Evolutionary conservation across 139 green algal species (phyloP), one percentile per base, ranked within the genome.

Genomic region (Edaphochlamys debaryana): DNA sequence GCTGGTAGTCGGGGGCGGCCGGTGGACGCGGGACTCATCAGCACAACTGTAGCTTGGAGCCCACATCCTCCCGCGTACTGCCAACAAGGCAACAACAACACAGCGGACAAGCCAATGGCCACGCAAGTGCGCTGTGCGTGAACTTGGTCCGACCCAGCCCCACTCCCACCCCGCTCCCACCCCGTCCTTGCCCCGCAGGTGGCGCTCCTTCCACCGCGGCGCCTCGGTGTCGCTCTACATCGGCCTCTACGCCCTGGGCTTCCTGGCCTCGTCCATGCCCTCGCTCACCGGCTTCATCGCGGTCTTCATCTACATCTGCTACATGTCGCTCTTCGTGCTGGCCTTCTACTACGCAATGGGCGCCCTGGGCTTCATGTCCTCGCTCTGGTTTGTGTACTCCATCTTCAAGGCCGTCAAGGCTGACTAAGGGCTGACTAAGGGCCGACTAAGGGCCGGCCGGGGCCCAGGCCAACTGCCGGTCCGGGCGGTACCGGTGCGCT

Each of bases 261-360:
- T 97, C 89, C 83, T 98, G 74, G 82, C 93, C 79, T 94, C 88
- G 79, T 92, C 82, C 38, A 87, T 97, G 25, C 82, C 91, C 82
- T 89, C 86, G 58, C 87, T 98, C 38, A 80, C 76, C 0, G 96
- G 96, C 80, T 87, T 93, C 68, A 85, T 98, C 20, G 90, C 93
- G 15, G 69, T 96, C n/a, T 67, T 97, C 50, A 91, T 98, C 62
- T 98, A 98, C 89, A 50, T 96, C 22, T 93, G 79, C 67, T 98
- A 98, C 91, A 98, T 96, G 92, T 84, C 80, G 32, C 92, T 98
- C 38, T 80, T 95, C 69, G 89, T 95, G 58, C 91, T 93, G 69
- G 95, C 89, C 45, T 71, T 96, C 20, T 98, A 95, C 85, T 88
- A 96, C 62, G 91, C 89, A 48, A 95, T 97, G 89, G 96, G 94